phyloP scores from a whole-genome alignment of 2,329 filamentous ascomycete species.

The Penicillium sp. region DNA sequence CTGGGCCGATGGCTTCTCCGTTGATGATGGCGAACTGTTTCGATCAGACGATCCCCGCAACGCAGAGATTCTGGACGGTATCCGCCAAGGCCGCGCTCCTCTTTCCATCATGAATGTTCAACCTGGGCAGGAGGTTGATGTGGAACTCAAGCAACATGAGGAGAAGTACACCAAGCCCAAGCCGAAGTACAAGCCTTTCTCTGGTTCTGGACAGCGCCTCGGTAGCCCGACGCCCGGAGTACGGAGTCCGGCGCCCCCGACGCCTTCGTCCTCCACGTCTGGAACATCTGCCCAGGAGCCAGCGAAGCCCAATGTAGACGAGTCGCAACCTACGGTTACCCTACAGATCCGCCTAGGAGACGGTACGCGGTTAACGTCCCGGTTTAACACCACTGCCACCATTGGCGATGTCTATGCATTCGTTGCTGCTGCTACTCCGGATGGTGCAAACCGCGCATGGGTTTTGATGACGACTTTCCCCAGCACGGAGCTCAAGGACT shows the following conservation, averaged over 20 bases:
- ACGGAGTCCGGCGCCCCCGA: conserved; percentile 30
- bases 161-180: conserved; percentile 63
- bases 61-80: conserved; percentile 59
- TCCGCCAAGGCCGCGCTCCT: conserved; percentile 61
- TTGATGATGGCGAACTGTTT: conserved; percentile 63
- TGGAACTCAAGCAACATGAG: conserved; percentile 62
- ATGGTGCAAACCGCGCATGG: conserved; percentile 51
- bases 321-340: conserved; percentile 56
- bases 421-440: conserved; percentile 53
- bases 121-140: conserved; percentile 62
- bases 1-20: conserved; percentile 64
- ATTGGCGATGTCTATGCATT: conserved; percentile 64
- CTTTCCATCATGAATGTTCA: conserved; percentile 62
- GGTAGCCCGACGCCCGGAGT: conserved; percentile 62
- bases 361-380: conserved; percentile 57
- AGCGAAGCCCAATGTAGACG: conserved; percentile 52
- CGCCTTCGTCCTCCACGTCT: conserved; percentile 27
- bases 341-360: conserved; percentile 63
- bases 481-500: conserved; percentile 59
- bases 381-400: conserved; percentile 65
- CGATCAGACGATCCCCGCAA: conserved; percentile 63
- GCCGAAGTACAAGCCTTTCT: conserved; percentile 62
- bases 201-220: conserved; percentile 58
- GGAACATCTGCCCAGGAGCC: conserved; percentile 23
- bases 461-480: conserved; percentile 66